phyloP scores from a whole-genome alignment of 306 rosid species.

The Acacia confusa region DNA sequence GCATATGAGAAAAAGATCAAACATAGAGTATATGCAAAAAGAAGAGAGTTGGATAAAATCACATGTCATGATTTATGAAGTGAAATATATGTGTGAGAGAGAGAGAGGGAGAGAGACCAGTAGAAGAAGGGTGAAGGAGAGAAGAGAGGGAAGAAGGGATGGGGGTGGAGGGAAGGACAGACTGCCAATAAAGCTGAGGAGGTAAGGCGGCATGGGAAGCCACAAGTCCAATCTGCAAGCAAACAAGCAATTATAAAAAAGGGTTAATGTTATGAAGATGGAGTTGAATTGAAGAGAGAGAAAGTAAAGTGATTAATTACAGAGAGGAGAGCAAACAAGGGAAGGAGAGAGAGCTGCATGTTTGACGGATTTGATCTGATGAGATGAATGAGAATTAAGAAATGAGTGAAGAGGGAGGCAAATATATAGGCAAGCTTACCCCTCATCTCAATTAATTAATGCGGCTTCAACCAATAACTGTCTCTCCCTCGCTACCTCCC shows the following conservation, averaged over 20 bases:
- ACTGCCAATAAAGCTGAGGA: not conserved
- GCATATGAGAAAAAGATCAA: not conserved
- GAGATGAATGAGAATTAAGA: not conserved
- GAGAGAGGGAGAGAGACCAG: not conserved
- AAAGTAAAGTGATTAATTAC: not conserved
- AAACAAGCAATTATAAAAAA: too few species aligned
- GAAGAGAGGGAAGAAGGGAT: not conserved
- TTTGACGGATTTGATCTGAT: not conserved
- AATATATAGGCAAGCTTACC: not conserved
- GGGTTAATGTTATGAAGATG: too few species aligned
- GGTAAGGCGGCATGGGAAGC: not conserved
- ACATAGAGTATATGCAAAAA: not conserved
- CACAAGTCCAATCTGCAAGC: conserved; percentile 18
- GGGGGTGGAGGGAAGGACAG: not conserved
- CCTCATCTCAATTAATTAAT: too few species aligned
- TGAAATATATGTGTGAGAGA: not conserved
- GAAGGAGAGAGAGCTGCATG: conserved; percentile 46
- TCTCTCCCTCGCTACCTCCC: conserved; percentile 27
- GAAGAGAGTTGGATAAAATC: not conserved
- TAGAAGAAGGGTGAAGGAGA: not conserved
- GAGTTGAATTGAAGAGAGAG: too few species aligned
- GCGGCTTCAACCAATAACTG: conserved; percentile 57
- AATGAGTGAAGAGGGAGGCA: not conserved
- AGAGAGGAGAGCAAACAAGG: conserved; percentile 41
- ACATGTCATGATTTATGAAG: not conserved